Conservation (phyloP, 306 rosid species). For the Vachellia collinsii region DNA sequence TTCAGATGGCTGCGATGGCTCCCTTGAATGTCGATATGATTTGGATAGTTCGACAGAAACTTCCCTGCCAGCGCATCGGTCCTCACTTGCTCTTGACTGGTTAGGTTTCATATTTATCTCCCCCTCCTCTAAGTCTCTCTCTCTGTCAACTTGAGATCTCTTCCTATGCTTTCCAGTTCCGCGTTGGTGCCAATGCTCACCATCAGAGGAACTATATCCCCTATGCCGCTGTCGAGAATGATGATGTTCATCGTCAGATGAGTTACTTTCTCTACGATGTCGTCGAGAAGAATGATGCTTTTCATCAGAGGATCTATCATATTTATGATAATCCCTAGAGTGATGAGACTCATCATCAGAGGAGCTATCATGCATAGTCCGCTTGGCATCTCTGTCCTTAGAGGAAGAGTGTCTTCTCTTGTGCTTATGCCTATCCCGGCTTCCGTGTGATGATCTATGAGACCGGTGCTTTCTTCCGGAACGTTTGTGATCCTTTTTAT, state of each 20-base stretch:
- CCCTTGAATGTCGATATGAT: conserved; percentile 38
- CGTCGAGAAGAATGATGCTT: conserved; percentile 39
- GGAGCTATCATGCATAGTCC: conserved; percentile 44
- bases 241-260: conserved; percentile 46
- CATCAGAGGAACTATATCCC: conserved; percentile 49
- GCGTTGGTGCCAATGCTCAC: conserved; percentile 44
- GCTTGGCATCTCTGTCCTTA: conserved; percentile 42
- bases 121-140: conserved; percentile 57
- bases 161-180: conserved; percentile 44
- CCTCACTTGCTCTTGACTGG: conserved; percentile 47
- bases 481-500: conserved; percentile 49
- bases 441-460: conserved; percentile 55
- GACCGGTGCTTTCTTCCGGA: conserved; percentile 63
- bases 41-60: conserved; percentile 53
- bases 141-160: conserved; percentile 42
- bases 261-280: conserved; percentile 29
- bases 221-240: conserved; percentile 34
- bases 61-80: conserved; percentile 56
- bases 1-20: conserved; percentile 58
- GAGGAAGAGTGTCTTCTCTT: conserved; percentile 57
- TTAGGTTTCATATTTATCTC: conserved; percentile 61
- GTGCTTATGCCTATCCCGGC: conserved; percentile 61
- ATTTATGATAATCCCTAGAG: conserved; percentile 40
- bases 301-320: conserved; percentile 44
- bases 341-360: conserved; percentile 46